A percentile compares a stretch with the other conserved stretches of the same genome.
Evolutionary conservation across 2,329 filamentous ascomycete genomes (phyloP).

Genomic region (Cadophora sp.): DNA sequence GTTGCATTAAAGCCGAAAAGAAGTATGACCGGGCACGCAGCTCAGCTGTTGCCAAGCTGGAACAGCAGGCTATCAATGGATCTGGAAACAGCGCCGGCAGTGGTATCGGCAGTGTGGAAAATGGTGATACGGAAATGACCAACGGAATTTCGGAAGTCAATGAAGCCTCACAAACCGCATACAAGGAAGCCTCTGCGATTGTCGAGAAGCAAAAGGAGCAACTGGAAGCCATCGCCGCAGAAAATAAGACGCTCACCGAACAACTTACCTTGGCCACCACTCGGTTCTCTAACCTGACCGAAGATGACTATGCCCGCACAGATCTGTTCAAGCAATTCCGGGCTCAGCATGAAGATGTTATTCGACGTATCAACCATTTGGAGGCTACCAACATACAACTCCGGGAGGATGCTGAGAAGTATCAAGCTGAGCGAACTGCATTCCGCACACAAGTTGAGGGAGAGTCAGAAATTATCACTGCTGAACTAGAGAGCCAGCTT

Average conservation of each 20-base stretch:
- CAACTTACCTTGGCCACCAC: slow-evolving; percentile 78
- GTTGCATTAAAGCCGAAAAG: slow-evolving; percentile 95
- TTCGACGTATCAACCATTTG: slow-evolving; percentile 88
- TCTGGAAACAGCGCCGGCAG: slow-evolving; percentile 51
- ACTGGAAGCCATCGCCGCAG: slow-evolving; percentile 76
- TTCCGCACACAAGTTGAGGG: slow-evolving; percentile 83
- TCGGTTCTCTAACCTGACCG: slow-evolving; percentile 74
- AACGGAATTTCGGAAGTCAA: slow-evolving; percentile 61
- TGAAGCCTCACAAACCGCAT: slow-evolving; percentile 75
- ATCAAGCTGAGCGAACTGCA: slow-evolving; percentile 82
- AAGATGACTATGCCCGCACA: slow-evolving; percentile 93
- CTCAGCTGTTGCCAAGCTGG: slow-evolving; percentile 86
- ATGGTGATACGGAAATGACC: slow-evolving; percentile 49
- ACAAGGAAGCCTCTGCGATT: slow-evolving; percentile 78
- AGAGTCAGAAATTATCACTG: slow-evolving; percentile 74
- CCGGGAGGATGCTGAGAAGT: slow-evolving; percentile 82
- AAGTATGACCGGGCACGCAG: slow-evolving; percentile 91
- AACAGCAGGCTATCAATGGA: slow-evolving; percentile 83
- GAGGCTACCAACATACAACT: slow-evolving; percentile 88
- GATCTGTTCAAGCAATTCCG: slow-evolving; percentile 94
- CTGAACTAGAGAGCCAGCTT: slow-evolving; percentile 83
- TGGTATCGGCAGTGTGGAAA: slow-evolving; percentile 50
- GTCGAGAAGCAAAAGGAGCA: slow-evolving; percentile 89
- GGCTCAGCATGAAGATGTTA: slow-evolving; percentile 88
- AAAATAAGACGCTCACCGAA: slow-evolving; percentile 76